Evolutionary conservation across 78 protist genomes (phyloP).

Genomic region (Dictyostelium brefeldianum): DNA sequence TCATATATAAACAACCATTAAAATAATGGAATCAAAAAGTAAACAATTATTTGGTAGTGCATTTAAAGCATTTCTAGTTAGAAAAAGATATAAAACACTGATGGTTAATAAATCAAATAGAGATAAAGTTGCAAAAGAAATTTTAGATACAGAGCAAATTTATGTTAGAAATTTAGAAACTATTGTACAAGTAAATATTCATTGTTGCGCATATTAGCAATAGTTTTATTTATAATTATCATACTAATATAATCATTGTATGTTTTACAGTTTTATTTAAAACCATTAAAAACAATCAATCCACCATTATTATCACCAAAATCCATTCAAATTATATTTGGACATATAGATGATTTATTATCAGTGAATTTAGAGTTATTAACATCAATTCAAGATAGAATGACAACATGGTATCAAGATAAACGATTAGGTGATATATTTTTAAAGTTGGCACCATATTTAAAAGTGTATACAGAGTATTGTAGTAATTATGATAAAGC

Average conservation of each 20-base stretch:
- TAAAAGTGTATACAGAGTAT: conserved; percentile 70
- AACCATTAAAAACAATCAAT: conserved; percentile 61
- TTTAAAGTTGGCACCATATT: conserved; percentile 50
- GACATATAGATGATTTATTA: conserved; percentile 73
- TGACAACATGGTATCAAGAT: conserved; percentile 61
- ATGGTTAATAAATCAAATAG: conserved; percentile 28
- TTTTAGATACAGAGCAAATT: conserved; percentile 61
- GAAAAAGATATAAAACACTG: conserved; percentile 39
- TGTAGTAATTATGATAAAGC: conserved; percentile 65
- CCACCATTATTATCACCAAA: conserved; percentile 76
- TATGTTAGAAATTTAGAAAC: conserved; percentile 78
- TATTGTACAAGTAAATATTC: conserved; percentile 52
- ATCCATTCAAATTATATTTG: conserved; percentile 44
- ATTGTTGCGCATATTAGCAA: background rate
- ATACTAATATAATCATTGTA: too few relatives aligned
- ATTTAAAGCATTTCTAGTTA: conserved; percentile 29
- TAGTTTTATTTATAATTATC: background rate
- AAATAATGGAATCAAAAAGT: background rate
- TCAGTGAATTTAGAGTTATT: conserved; percentile 44
- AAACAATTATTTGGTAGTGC: conserved; percentile 14
- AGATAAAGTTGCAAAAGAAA: conserved; percentile 80
- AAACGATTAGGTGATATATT: conserved; percentile 70
- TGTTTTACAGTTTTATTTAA: conserved; percentile 65
- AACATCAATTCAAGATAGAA: conserved; percentile 43
- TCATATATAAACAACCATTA: too few relatives aligned